phyloP scores from a whole-genome alignment of 805 yeast genomes.

The Ogataea corticis region DNA sequence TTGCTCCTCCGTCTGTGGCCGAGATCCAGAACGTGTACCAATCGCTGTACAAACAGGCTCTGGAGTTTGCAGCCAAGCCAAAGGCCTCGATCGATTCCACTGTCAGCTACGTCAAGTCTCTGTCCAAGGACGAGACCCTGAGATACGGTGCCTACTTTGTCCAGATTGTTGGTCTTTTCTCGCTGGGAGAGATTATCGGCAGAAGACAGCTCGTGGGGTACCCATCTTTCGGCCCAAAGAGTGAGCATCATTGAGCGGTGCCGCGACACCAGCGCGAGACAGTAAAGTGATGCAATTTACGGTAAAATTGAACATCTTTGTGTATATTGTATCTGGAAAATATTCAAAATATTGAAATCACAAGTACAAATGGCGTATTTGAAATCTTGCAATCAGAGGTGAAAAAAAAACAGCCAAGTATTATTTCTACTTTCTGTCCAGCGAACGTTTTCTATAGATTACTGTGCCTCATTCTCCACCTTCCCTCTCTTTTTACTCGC shows the following conservation, averaged over 20 bases:
- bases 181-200: constrained; percentile 95
- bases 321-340: too few relatives aligned
- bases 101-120: constrained; percentile 40
- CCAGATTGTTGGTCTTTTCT: constrained; percentile 87
- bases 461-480: not conserved
- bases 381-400: too few relatives aligned
- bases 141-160: constrained; percentile 74
- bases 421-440: too few relatives aligned
- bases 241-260: constrained; percentile 30
- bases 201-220: constrained; percentile 93
- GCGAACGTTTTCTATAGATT: too few relatives aligned
- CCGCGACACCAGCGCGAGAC: too few relatives aligned
- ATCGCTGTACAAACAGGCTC: constrained; percentile 46
- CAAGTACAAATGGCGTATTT: not conserved
- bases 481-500: constrained; percentile 49
- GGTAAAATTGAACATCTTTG: too few relatives aligned
- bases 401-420: too few relatives aligned
- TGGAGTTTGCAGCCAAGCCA: constrained; percentile 57
- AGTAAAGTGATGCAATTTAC: too few relatives aligned
- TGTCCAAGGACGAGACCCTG: constrained; percentile 54
- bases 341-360: not conserved
- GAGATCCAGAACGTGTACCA: constrained; percentile 78
- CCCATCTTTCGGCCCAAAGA: constrained; percentile 57
- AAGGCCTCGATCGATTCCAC: constrained; percentile 50
- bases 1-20: constrained; percentile 82